Percentiles rank a stretch among this genome's conserved stretches.
These are phyloP conservation scores for Podaxis pistillaris DNA, from an alignment of 768 basidiomycete genomes.

Conservation along the genomic window DNA sequence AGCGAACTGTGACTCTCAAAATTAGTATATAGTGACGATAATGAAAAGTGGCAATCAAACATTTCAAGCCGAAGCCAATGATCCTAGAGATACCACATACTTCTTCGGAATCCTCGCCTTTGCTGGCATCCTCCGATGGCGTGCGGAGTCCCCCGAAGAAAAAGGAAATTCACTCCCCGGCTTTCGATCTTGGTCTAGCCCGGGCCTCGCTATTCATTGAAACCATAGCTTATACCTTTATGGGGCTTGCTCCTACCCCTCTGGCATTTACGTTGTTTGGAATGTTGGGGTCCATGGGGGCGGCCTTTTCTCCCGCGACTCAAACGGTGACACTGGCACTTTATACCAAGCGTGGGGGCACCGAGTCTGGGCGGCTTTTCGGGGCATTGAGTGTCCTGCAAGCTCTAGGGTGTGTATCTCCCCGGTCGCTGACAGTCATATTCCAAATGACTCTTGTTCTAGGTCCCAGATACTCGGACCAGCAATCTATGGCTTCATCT, in stretches of 20 bases:
- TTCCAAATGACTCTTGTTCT: slow-evolving; percentile 10
- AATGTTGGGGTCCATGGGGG: slow-evolving; percentile 53
- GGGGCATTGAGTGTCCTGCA: slow-evolving; percentile 78
- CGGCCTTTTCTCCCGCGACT: slow-evolving; percentile 62
- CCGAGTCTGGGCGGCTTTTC: slow-evolving; percentile 73
- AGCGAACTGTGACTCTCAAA: slow-evolving; percentile 18
- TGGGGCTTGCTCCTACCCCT: slow-evolving; percentile 47
- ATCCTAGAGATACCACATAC: slow-evolving; percentile 21
- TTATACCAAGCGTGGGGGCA: slow-evolving; percentile 51
- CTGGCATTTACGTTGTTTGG: slow-evolving; percentile 50
- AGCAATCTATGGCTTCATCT: slow-evolving; percentile 68
- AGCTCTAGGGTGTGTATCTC: slow-evolving; percentile 51
- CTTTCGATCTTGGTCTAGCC: slow-evolving; percentile 71
- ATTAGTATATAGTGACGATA: neutral
- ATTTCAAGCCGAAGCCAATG: slow-evolving; percentile 44
- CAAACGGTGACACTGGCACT: slow-evolving; percentile 73
- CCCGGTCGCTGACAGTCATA: neutral
- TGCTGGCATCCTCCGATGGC: slow-evolving; percentile 24
- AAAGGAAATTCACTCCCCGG: slow-evolving; percentile 38
- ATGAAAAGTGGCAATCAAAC: slow-evolving; percentile 50
- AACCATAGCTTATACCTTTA: slow-evolving; percentile 44
- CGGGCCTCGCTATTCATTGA: slow-evolving; percentile 62
- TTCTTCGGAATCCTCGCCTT: slow-evolving; percentile 29
- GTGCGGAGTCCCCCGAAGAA: slow-evolving; percentile 13
- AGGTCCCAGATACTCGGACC: slow-evolving; percentile 74